Evolutionary conservation across 441 rosid species (phyloP).

Genomic region (Capsella rubella): DNA sequence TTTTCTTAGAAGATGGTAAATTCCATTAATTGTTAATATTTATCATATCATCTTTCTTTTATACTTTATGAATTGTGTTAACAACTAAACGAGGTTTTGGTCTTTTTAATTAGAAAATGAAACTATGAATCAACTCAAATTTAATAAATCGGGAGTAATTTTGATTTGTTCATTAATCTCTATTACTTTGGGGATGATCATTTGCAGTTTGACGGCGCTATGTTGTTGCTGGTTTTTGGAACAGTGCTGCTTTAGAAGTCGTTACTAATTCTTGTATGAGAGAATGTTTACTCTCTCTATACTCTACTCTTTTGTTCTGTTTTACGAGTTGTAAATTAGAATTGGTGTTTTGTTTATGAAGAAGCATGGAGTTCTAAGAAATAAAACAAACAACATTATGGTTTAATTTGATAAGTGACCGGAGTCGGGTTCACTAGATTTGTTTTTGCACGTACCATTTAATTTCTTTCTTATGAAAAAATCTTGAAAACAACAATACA

Average conservation of each 20-base stretch:
- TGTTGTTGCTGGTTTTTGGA: slow-evolving; percentile 42
- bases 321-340: slow-evolving; percentile 11
- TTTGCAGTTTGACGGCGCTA: slow-evolving; percentile 31
- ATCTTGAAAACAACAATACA: slow-evolving; percentile 9
- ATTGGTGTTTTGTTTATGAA: slow-evolving; percentile 10
- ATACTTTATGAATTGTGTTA: not conserved
- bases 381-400: not conserved
- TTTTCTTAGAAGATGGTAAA: slow-evolving; percentile 41
- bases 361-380: not conserved
- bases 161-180: too few species aligned
- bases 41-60: not conserved
- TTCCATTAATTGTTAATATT: not conserved
- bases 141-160: not conserved
- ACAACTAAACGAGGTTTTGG: not conserved
- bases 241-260: slow-evolving; percentile 32
- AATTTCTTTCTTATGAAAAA: not conserved
- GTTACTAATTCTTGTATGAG: slow-evolving; percentile 30
- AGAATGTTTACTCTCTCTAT: not conserved
- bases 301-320: not conserved
- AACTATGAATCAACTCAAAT: slow-evolving; percentile 1
- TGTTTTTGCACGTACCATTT: not conserved
- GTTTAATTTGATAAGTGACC: not conserved
- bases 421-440: not conserved
- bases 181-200: not conserved
- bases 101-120: not conserved